A percentile compares a stretch with the other conserved stretches of the same genome.
Conservation (phyloP, 192 early-diverging fungal genomes). For the Lobosporangium transversale region DNA sequence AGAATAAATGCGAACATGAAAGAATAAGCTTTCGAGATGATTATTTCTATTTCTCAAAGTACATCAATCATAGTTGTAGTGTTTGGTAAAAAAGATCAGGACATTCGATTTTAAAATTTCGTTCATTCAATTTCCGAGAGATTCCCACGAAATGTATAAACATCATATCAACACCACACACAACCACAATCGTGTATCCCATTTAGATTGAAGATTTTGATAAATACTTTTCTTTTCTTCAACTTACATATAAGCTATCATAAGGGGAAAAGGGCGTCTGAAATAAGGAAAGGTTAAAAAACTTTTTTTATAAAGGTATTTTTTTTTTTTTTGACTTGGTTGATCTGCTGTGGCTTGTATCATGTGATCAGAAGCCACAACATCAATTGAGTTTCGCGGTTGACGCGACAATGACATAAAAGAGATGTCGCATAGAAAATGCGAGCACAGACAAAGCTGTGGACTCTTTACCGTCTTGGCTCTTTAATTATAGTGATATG, state of each 20-base stretch:
- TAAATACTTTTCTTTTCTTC: no score
- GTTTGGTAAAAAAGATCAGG: constrained; percentile 24
- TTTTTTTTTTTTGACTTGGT: constrained; percentile 1
- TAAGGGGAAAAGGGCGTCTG: no score
- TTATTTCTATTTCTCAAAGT: no score
- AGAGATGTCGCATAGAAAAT: not conserved
- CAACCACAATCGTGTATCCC: not conserved
- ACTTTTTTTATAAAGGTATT: not conserved
- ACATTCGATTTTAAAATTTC: constrained; percentile 52
- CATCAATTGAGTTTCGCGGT: no score
- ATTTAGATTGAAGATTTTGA: not conserved
- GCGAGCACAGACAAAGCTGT: not conserved
- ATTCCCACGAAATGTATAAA: constrained; percentile 55
- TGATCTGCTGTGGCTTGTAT: no score
- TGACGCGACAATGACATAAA: constrained; percentile 15
- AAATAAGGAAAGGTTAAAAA: constrained; percentile 6
- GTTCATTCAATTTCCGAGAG: constrained; percentile 57
- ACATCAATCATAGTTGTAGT: no score
- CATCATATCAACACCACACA: constrained; percentile 42
- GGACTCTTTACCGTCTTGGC: not conserved
- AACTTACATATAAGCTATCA: no score
- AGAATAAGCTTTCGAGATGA: no score
- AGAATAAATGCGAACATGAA: no score
- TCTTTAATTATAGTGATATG: no score
- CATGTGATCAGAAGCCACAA: no score